Evolutionary conservation across 805 yeast genomes (phyloP), one percentile per base, ranked within the genome.

Genomic region (Kodamaea leandrae): DNA sequence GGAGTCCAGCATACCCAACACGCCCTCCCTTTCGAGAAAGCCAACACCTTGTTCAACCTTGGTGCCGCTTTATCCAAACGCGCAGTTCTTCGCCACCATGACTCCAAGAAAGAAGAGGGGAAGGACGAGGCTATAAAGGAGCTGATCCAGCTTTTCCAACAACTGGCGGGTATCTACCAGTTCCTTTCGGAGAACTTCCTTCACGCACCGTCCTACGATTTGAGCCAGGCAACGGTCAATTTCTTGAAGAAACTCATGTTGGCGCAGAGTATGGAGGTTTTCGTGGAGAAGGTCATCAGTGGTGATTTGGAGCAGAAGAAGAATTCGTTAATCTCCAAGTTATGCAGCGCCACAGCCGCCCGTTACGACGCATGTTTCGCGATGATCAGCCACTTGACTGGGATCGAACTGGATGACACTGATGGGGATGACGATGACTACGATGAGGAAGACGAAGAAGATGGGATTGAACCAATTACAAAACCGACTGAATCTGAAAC

Each of bases 211-310:
- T 78, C 89, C 3, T 67, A 73, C 4, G 99, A 91, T 60, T 65
- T 90, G 37, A 70, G 75, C 45, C 84, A 83, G 24, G 78, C 82
- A 16, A 80, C 87, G 0, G 77, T 86, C 7, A 71, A 72, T 30
- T 82, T 86, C 25, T 70, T 91, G 37, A 58, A 72, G 12, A 74
- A 74, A 48, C 59, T 90, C 41, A 79, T 83, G 78, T 66, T 88
- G 41, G 93, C 95, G 0, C 96, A 91, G 59, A 87, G 93, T 2
- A 96, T 90, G 57, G 96, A 93, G 50, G 74, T 84, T 5, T 90
- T 91, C 57, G 63, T 83, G 2, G 58, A 82, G 53, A 83, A 79
- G 48, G 77, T 80, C 6, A 56, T 87, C 26, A 71, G 66, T 42
- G 72, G 69, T 6, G 78, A 73, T 41, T 57, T 75, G 6, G 76